Evolutionary conservation across 805 yeast genomes (phyloP), one percentile per base, ranked within the genome.

Genomic region (Sugiyamaella marilandica): DNA sequence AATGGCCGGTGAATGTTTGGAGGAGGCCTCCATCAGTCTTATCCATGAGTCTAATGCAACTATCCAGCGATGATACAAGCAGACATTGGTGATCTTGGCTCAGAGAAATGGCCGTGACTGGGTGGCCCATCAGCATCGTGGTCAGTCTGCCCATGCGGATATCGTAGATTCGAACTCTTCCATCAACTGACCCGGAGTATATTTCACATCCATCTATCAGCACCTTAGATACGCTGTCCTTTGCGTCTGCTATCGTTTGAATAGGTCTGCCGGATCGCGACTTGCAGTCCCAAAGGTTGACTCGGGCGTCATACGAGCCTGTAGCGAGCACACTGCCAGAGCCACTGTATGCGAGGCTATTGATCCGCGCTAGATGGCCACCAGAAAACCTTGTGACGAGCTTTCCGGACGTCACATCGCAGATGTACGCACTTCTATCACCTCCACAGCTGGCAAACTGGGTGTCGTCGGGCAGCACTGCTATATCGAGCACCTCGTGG

Each of bases 161-260:
- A 48, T 68, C 72, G 47, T 69, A 68, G 11, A 54, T 51, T 19
- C 72, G 54, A 21, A 66, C 39, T 7, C 26, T 33, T 4, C 72
- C 71, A 44, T 69, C 73, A 3, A 63, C 63, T 3, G 68, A 62
- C 41, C 69, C 70, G 11, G 72, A 56, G 18, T 63, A 39, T 16
- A 67, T 57, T 32, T 53, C 50, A 19, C 39, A 35, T 21, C 44
- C 44, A 2, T 51, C 56, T 2, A 66, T 52, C 9, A 36, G 53
- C 8, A 69, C 62, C 9, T 55, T 44, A 9, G 67, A 54, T 1
- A 69, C 60, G n/a, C 68, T 59, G 48, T 71, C 77, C 34, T 55
- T 52, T 48, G 70, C 65, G 10, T 70, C 70, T 1, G 54, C 51
- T 18, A 70, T 65, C 13, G 59, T 53, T 56, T 74, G 78, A 0